Conservation (phyloP, 1,284 basidiomycete species). For the Microbotryomycetes sp. region DNA sequence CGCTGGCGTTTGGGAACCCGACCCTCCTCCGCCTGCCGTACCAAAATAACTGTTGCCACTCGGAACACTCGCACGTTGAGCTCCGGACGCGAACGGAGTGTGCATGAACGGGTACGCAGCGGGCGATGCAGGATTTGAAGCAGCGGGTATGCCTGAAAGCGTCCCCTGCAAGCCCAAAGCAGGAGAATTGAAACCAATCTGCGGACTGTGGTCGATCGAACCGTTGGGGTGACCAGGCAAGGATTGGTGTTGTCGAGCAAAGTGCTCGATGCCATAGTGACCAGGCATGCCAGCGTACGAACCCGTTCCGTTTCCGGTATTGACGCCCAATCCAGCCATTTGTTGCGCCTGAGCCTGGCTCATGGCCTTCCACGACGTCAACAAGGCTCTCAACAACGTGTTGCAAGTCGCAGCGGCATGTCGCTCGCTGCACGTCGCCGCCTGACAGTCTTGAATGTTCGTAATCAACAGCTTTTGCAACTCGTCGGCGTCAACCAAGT, state of each 20-base stretch:
- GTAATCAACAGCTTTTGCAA: constrained; percentile 12
- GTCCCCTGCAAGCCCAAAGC: constrained; percentile 5
- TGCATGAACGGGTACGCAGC: neutral
- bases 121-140: constrained; percentile 1
- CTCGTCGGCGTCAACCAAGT: constrained; percentile 17
- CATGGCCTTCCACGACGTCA: constrained; percentile 19
- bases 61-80: neutral
- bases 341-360: neutral
- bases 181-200: neutral
- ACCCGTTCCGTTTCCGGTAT: neutral
- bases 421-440: constrained; percentile 3
- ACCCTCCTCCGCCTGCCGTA: constrained; percentile 1
- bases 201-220: neutral
- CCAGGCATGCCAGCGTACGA: neutral
- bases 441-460: constrained; percentile 23
- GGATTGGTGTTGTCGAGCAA: neutral
- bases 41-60: neutral
- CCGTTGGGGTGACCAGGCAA: neutral
- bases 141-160: neutral
- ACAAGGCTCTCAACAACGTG: constrained; percentile 11
- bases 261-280: neutral
- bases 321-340: neutral
- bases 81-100: constrained; percentile 12
- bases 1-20: constrained; percentile 13
- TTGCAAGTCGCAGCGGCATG: constrained; percentile 18